Conservation (phyloP, 164 flowering plant species). For the Cinnamomum micranthum region DNA sequence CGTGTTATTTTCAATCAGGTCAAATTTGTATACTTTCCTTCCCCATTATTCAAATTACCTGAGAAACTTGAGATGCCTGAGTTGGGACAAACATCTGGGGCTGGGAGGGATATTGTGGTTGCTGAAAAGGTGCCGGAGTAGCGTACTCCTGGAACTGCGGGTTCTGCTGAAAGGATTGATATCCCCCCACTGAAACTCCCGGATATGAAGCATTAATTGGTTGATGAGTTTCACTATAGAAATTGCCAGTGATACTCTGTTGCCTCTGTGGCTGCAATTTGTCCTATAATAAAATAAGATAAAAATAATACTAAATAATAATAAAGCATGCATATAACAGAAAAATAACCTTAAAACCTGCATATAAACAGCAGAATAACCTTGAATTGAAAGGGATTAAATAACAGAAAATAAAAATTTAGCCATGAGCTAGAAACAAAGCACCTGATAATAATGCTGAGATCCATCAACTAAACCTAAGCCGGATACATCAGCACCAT, state of each 20-base stretch:
- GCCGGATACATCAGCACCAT: conserved; percentile 36
- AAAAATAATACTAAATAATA: neutral
- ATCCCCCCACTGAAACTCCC: conserved; percentile 24
- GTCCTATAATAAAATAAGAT: conserved; percentile 30
- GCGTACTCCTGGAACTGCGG: conserved; percentile 15
- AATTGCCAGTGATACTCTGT: conserved; percentile 36
- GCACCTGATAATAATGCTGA: conserved; percentile 62
- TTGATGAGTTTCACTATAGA: conserved; percentile 61
- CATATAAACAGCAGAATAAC: neutral
- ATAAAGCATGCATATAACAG: neutral
- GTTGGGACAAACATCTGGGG: conserved; percentile 62
- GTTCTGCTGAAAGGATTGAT: conserved; percentile 21
- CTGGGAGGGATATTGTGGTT: conserved; percentile 23
- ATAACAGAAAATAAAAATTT: neutral
- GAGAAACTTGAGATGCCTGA: conserved; percentile 41
- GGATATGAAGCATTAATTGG: conserved; percentile 34
- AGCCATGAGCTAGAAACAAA: conserved; percentile 1
- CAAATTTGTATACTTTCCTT: no score
- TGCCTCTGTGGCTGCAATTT: conserved; percentile 21
- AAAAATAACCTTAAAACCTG: neutral
- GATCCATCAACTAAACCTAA: conserved; percentile 29
- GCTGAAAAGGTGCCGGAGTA: conserved; percentile 49
- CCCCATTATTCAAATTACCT: conserved; percentile 28
- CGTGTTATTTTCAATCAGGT: no score
- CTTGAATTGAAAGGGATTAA: neutral